phyloP scores from a whole-genome alignment of 331 rosid genomes.

The Malus hybrid region DNA sequence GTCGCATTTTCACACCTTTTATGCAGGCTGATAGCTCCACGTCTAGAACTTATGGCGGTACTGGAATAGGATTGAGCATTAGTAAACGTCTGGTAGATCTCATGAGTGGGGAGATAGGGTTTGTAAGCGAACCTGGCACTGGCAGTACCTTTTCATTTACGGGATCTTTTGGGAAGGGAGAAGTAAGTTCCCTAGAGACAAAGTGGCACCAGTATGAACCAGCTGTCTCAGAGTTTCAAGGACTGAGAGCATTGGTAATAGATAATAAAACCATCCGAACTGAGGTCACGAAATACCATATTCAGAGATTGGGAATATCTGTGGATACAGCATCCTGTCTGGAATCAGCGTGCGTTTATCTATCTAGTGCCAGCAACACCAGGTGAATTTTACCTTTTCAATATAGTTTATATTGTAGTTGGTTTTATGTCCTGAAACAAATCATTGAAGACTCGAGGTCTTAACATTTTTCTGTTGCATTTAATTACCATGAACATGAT shows the following conservation, averaged over 20 bases:
- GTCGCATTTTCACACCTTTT: conserved; percentile 82
- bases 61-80: conserved; percentile 94
- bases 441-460: background rate
- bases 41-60: conserved; percentile 87
- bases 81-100: conserved; percentile 83
- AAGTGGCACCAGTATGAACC: conserved; percentile 47
- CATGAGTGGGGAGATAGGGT: conserved; percentile 93
- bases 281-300: conserved; percentile 70
- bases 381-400: conserved; percentile 36
- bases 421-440: background rate
- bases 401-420: background rate
- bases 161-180: conserved; percentile 59
- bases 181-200: conserved; percentile 30
- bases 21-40: conserved; percentile 97
- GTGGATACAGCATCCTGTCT: conserved; percentile 43
- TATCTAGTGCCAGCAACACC: conserved; percentile 30
- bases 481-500: background rate
- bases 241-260: conserved; percentile 59
- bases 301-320: conserved; percentile 72
- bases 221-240: conserved; percentile 40
- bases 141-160: conserved; percentile 91
- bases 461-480: background rate
- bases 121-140: conserved; percentile 72
- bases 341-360: conserved; percentile 44
- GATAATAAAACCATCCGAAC: conserved; percentile 62